Conservation (phyloP, 331 rosid species). For the Dryas integrifolia region DNA sequence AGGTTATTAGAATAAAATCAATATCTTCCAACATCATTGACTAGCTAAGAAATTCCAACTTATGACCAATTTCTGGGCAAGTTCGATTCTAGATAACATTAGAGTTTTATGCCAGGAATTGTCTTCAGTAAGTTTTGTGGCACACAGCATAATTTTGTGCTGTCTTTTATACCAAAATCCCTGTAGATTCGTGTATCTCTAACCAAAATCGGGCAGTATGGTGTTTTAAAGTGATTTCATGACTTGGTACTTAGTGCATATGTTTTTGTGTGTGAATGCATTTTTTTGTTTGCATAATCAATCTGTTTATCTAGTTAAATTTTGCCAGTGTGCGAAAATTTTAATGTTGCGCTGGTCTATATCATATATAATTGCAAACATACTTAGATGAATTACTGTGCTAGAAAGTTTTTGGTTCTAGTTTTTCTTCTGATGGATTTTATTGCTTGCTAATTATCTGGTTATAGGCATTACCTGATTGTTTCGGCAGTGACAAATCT, state of each 20-base stretch:
- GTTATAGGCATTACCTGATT: conserved; percentile 88
- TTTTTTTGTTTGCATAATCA: not conserved
- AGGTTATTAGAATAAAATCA: no score
- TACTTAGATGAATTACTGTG: not conserved
- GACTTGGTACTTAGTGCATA: not conserved
- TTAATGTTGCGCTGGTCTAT: not conserved
- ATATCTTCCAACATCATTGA: no score
- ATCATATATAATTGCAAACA: not conserved
- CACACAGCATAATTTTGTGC: not conserved
- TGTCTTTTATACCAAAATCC: not conserved
- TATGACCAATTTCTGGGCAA: not conserved
- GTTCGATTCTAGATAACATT: not conserved
- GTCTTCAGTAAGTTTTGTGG: not conserved
- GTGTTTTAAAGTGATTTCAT: not conserved
- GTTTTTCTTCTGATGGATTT: conserved; percentile 4
- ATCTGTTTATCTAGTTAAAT: not conserved
- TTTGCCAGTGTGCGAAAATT: not conserved
- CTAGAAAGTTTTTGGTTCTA: not conserved
- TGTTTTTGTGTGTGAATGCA: not conserved
- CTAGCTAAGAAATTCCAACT: no score
- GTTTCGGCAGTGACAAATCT: conserved; percentile 95
- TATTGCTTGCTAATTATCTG: conserved; percentile 31
- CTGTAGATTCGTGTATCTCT: not conserved
- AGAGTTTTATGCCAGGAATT: not conserved
- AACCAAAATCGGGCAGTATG: not conserved